These are phyloP conservation scores for Aureobasidium sp. DNA, from an alignment of 2,329 filamentous ascomycete genomes.

Conservation along the genomic window DNA sequence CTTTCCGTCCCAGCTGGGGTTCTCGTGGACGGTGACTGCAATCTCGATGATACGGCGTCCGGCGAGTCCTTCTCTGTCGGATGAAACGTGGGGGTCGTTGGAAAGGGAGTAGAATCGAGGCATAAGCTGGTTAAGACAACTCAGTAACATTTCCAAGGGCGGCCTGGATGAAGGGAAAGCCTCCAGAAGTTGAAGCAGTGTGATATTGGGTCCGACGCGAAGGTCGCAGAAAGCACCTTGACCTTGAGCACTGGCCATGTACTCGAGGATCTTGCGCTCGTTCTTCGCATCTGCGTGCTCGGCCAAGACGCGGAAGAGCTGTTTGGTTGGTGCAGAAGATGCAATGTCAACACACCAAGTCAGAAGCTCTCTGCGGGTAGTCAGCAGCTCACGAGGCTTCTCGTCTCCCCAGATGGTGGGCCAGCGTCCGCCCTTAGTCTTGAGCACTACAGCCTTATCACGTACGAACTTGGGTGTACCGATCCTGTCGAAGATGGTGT, in stretches of 20 bases:
- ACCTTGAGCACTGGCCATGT: conserved; percentile 80
- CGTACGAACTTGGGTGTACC: conserved; percentile 73
- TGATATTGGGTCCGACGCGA: conserved; percentile 77
- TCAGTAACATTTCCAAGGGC: conserved; percentile 72
- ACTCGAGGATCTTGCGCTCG: conserved; percentile 83
- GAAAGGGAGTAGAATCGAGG: conserved; percentile 97
- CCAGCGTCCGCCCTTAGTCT: conserved; percentile 78
- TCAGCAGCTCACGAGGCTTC: conserved; percentile 71
- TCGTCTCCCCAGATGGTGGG: conserved; percentile 98
- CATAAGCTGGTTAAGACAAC: conserved; percentile 80
- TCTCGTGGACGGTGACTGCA: conserved; percentile 89
- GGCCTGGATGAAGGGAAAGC: conserved; percentile 91
- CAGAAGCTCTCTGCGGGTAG: conserved; percentile 82
- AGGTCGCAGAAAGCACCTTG: conserved; percentile 89
- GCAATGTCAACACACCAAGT: conserved; percentile 95
- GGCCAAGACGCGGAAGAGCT: conserved; percentile 72
- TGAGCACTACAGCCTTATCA: conserved; percentile 71
- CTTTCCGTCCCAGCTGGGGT: conserved; percentile 61
- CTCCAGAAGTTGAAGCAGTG: conserved; percentile 73
- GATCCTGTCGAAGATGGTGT: conserved; percentile 75
- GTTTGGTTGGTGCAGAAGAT: conserved; percentile 84
- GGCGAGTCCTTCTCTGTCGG: conserved; percentile 57
- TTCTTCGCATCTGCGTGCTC: conserved; percentile 72
- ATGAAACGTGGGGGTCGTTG: conserved; percentile 83
- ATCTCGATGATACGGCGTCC: conserved; percentile 81